Evolutionary conservation across 768 basidiomycete species (phyloP).

Genomic region (Lactifluus echinatus): DNA sequence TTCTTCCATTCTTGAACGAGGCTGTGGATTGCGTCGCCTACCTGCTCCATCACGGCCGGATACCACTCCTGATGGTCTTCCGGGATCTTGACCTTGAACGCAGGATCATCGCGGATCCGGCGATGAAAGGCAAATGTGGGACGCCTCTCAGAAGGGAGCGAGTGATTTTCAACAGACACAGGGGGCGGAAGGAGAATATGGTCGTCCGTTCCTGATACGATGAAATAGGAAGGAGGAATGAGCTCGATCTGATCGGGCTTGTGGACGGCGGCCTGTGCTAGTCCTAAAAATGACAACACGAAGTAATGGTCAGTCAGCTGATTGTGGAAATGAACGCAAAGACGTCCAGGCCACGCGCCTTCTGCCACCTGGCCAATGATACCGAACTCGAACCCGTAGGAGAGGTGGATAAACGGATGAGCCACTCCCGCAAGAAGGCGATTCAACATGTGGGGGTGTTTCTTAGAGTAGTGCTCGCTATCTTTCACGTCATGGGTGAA

Average conservation of each 20-base stretch:
- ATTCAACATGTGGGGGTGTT: conserved; percentile 46
- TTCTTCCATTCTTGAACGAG: conserved; percentile 20
- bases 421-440: conserved; percentile 47
- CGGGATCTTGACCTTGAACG: conserved; percentile 19
- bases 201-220: neutral
- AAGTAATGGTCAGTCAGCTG: no score
- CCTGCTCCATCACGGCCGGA: conserved; percentile 9
- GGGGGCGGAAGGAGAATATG: neutral
- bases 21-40: conserved; percentile 17
- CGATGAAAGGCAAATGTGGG: conserved; percentile 40
- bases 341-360: conserved; percentile 32
- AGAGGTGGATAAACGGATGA: conserved; percentile 57
- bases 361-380: conserved; percentile 51
- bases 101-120: conserved; percentile 43
- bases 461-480: conserved; percentile 12
- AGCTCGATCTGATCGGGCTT: conserved; percentile 29
- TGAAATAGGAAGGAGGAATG: conserved; percentile 26
- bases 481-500: conserved; percentile 24
- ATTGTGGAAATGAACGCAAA: neutral
- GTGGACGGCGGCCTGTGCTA: conserved; percentile 49
- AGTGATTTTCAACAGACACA: neutral
- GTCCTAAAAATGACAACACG: conserved; percentile 30
- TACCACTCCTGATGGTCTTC: conserved; percentile 1
- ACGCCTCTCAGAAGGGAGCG: conserved; percentile 31
- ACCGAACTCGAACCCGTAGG: conserved; percentile 55